Percentiles rank a stretch among this genome's conserved stretches.
Evolutionary conservation across 179 eudicot genomes (phyloP).

Genomic region (Silene noctiflora): DNA sequence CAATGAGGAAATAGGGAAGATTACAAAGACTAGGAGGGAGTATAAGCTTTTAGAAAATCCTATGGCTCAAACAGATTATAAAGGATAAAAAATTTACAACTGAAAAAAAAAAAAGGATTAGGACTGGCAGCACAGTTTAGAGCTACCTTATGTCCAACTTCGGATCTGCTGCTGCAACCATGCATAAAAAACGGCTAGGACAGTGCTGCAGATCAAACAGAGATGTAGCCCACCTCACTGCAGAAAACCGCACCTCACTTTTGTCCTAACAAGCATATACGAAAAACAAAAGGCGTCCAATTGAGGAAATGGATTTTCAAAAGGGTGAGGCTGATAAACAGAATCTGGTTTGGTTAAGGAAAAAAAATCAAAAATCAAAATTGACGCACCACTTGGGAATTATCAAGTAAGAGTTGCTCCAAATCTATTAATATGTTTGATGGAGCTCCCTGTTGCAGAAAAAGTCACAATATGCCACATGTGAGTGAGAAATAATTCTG

Average conservation of each 20-base stretch:
- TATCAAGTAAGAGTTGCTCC: constrained; percentile 73
- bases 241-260: constrained; percentile 93
- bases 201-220: constrained; percentile 80
- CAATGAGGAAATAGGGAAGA: no score
- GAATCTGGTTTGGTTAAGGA: not conserved
- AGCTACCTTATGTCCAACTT: constrained; percentile 89
- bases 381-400: constrained; percentile 69
- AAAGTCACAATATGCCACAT: constrained; percentile 6
- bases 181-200: constrained; percentile 89
- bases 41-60: not conserved
- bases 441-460: constrained; percentile 63
- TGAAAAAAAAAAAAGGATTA: not conserved
- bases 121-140: constrained; percentile 16
- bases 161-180: constrained; percentile 86
- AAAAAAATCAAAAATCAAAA: constrained; percentile 2
- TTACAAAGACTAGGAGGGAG: not conserved
- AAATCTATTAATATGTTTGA: constrained; percentile 56
- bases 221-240: constrained; percentile 93
- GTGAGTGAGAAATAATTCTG: constrained; percentile 3
- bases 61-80: not conserved
- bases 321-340: not conserved
- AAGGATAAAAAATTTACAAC: not conserved
- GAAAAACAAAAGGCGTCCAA: constrained; percentile 13
- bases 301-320: constrained; percentile 4
- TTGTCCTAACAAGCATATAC: constrained; percentile 53